Evolutionary conservation across 169 alveolate genomes (phyloP).

Genomic region (Plasmodium blacklocki): DNA sequence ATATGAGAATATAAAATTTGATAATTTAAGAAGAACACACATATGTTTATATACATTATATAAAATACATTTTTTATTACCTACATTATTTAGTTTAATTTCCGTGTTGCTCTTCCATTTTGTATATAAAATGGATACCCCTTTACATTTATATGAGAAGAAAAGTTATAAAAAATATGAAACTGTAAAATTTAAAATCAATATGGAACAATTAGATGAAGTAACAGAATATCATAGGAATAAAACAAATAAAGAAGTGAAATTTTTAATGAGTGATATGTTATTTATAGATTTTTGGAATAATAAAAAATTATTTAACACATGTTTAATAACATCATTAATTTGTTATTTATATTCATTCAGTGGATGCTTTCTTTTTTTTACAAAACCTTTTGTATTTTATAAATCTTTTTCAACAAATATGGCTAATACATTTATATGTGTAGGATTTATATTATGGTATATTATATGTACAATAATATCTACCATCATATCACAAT

Average conservation of each 20-base stretch:
- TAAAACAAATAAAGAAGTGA: constrained; percentile 17
- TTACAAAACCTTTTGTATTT: constrained; percentile 23
- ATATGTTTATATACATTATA: constrained; percentile 5
- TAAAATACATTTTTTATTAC: constrained; percentile 27
- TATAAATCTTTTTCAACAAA: constrained; percentile 5
- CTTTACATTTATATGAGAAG: constrained; percentile 56
- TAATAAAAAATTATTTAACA: constrained; percentile 17
- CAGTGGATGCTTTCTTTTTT: constrained; percentile 39
- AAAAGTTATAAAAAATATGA: constrained; percentile 43
- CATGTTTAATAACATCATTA: constrained; percentile 6
- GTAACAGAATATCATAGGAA: constrained; percentile 36
- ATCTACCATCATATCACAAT: not conserved
- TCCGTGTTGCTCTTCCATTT: constrained; percentile 15
- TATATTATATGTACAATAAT: constrained; percentile 29
- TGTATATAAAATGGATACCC: constrained; percentile 50
- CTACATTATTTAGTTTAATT: constrained; percentile 29
- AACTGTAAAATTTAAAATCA: constrained; percentile 20
- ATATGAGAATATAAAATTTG: constrained; percentile 19
- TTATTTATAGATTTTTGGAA: constrained; percentile 16
- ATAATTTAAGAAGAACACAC: not conserved
- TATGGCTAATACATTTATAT: constrained; percentile 7
- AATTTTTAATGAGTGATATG: constrained; percentile 26
- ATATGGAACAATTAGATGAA: constrained; percentile 13
- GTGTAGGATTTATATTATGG: constrained; percentile 19
- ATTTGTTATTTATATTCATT: constrained; percentile 33